Percentiles rank a stretch among this genome's conserved stretches.
These are phyloP conservation scores for Bolboschoenoplectus hybrid DNA, from an alignment of 202 grass and related monocot genomes.

Conservation along the genomic window DNA sequence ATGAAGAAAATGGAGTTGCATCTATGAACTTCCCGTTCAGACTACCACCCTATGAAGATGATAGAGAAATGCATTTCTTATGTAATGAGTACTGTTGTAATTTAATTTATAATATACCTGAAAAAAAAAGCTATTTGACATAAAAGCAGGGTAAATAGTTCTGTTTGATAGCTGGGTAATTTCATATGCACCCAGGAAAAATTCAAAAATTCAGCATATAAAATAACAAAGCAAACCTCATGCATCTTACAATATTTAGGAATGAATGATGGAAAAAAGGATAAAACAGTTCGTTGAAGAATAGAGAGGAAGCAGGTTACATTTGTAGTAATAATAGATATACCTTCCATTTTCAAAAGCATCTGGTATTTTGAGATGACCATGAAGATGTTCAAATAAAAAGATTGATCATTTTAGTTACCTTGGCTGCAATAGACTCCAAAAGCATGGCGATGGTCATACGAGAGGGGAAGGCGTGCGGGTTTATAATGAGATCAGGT, in stretches of 20 bases:
- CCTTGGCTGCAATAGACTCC: constrained; percentile 96
- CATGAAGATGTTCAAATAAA: constrained; percentile 22
- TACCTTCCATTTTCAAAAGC: neutral
- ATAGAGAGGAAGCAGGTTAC: neutral
- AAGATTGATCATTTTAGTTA: constrained; percentile 36
- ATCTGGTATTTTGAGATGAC: neutral
- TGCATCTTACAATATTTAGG: constrained; percentile 12
- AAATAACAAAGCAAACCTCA: neutral
- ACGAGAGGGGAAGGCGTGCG: constrained; percentile 98
- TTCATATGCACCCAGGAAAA: neutral
- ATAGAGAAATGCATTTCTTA: neutral
- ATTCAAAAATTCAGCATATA: constrained; percentile 1
- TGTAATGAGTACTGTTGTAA: neutral
- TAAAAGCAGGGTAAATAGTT: neutral
- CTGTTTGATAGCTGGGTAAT: neutral
- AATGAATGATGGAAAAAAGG: neutral
- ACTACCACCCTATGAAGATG: constrained; percentile 70
- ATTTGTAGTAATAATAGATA: neutral
- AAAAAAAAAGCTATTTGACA: neutral
- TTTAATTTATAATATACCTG: constrained; percentile 1
- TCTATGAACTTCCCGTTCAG: constrained; percentile 76
- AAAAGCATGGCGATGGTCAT: constrained; percentile 99
- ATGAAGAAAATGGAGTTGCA: constrained; percentile 86
- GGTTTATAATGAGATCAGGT: constrained; percentile 95
- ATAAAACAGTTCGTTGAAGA: neutral